These are phyloP conservation scores for Endocalyx cinctus DNA, from an alignment of 2,329 filamentous ascomycete genomes.

Conservation along the genomic window DNA sequence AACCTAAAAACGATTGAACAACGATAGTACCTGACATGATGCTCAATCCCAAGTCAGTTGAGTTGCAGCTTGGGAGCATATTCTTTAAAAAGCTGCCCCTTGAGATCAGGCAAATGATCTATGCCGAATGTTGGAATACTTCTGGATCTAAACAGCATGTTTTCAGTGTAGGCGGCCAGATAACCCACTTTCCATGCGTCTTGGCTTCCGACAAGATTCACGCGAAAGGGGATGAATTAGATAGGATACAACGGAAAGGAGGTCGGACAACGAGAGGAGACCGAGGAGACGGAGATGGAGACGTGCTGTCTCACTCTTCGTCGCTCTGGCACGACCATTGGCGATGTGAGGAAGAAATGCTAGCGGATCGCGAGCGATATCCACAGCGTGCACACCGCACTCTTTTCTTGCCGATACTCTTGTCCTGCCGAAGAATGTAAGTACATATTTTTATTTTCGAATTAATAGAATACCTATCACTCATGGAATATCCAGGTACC, in stretches of 20 bases:
- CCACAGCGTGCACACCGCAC: no score
- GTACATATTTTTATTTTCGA: background rate
- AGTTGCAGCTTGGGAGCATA: conserved; percentile 11
- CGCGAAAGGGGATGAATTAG: conserved; percentile 12
- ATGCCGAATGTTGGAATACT: conserved; percentile 15
- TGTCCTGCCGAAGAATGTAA: conserved; percentile 16
- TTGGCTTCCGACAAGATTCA: conserved; percentile 9
- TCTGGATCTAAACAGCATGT: conserved; percentile 18
- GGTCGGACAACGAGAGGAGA: conserved; percentile 10
- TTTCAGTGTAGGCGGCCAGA: conserved; percentile 6
- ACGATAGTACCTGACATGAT: no score
- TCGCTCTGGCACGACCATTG: conserved; percentile 19
- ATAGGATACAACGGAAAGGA: conserved; percentile 7
- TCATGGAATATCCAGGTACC: conserved; percentile 13
- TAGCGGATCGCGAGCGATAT: background rate
- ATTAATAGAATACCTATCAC: background rate
- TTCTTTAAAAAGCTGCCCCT: conserved; percentile 15
- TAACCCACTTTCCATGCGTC: conserved; percentile 18
- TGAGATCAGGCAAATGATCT: conserved; percentile 20
- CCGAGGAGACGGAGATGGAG: no score
- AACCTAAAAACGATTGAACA: no score
- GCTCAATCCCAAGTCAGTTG: conserved; percentile 8
- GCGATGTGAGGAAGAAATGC: conserved; percentile 18
- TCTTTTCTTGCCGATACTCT: conserved; percentile 14
- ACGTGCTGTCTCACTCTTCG: no score